A percentile compares a stretch with the other conserved stretches of the same genome.
These are phyloP conservation scores for Tolypocladium album DNA, from an alignment of 2,329 filamentous ascomycete species.

Conservation along the genomic window DNA sequence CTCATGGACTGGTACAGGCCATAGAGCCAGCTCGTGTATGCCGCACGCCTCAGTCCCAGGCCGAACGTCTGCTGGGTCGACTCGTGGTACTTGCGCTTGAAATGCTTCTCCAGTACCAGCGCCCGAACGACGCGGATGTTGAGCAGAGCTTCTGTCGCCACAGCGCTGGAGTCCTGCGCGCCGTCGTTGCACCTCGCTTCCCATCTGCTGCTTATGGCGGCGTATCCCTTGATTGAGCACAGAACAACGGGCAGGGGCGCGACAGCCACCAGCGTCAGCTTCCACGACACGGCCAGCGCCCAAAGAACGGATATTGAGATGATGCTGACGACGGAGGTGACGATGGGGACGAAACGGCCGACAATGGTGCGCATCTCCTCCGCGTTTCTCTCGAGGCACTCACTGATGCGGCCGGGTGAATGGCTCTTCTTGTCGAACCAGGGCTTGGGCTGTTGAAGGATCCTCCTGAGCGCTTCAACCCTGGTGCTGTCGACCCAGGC, in stretches of 20 bases:
- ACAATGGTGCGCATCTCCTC: constrained; percentile 83
- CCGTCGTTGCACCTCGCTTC: constrained; percentile 57
- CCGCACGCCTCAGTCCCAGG: constrained; percentile 54
- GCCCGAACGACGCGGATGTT: constrained; percentile 72
- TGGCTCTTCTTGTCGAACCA: constrained; percentile 71
- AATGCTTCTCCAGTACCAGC: constrained; percentile 63
- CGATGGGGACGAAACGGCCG: constrained; percentile 62
- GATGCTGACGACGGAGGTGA: constrained; percentile 58
- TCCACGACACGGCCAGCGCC: constrained; percentile 68
- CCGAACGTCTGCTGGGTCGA: constrained; percentile 41
- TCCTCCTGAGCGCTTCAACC: constrained; percentile 51
- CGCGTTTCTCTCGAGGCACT: constrained; percentile 67
- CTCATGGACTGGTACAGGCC: constrained; percentile 67
- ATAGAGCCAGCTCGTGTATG: constrained; percentile 59
- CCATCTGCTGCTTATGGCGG: constrained; percentile 57
- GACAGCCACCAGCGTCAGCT: constrained; percentile 67
- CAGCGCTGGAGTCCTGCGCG: constrained; percentile 43
- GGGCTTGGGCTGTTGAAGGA: constrained; percentile 63
- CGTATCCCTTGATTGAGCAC: constrained; percentile 53
- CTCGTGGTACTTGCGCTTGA: constrained; percentile 49
- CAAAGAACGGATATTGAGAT: constrained; percentile 58
- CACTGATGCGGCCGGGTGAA: constrained; percentile 50
- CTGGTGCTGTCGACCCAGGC: constrained; percentile 68
- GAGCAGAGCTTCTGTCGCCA: constrained; percentile 61
- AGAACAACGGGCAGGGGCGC: constrained; percentile 58